Base-by-base conservation (phyloP, 2,329 filamentous ascomycete genomes). In the Rhexocercosporidium sp. region DNA sequence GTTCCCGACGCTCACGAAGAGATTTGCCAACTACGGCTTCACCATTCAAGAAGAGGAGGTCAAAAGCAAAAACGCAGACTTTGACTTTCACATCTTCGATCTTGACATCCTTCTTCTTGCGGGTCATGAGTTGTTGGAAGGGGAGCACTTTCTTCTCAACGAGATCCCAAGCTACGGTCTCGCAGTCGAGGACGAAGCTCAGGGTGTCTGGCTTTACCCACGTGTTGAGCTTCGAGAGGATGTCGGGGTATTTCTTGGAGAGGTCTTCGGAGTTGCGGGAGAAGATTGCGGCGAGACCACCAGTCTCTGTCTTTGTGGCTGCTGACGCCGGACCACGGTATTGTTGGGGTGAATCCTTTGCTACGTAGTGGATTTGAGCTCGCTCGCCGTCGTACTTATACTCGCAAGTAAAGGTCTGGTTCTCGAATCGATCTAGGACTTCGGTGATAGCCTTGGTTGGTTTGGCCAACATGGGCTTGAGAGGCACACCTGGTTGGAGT, bases 311-410 rank as follows among this genome's bases (percentile, higher is more conserved):
- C 74, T 93, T 91, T 47, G 89, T 85, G 8, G 88, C 88, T 6
- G 86, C 81, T 12, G 84, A 81, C 0, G 86, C 81, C 41, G 87
- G 84, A 56, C 90, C 86, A 66, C 86, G 86, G 72, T 93, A 90
- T 64, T 93, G 85, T 67, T 91, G 82, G 1, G 88, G 83, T 11
- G 92, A 87, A 69, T 95, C 92, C 69, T 93, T 92, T 4, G 94
- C 90, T 37, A 98, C 93, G 73, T 97, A 99, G 78, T 99, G 96
- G 60, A 99, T 98, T 78, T 99, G 96, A n/a, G 96, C 96, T 77
- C 96, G 87, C 80, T 99, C 96, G 59, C 96, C 96, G 75, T 99
- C 96, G 76, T 99, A 99, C 79, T 99, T 99, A 85, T 97, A 99
- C 78, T 99, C 96, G 81, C 96, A 99, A 0, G 96, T 98, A 76